Conservation (phyloP, 1,139 yeast genomes). For the Starmera stellimalicola region DNA sequence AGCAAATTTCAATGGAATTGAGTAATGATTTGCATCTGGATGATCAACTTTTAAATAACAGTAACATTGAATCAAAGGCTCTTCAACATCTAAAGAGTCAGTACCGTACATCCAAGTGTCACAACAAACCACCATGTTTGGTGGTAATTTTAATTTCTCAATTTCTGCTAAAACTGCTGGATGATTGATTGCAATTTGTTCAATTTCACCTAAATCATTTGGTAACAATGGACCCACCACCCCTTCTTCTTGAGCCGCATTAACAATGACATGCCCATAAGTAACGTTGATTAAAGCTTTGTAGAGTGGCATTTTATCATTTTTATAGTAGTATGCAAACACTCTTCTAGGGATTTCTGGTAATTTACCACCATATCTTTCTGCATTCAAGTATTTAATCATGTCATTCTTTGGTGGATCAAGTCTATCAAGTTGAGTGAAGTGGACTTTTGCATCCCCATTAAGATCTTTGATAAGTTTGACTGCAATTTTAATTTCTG, state of each 20-base stretch:
- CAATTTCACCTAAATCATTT: slow-evolving; percentile 54
- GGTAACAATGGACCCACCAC: slow-evolving; percentile 68
- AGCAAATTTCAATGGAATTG: slow-evolving; percentile 73
- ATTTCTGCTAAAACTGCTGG: slow-evolving; percentile 55
- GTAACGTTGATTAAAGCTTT: slow-evolving; percentile 69
- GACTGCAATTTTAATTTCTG: slow-evolving; percentile 55
- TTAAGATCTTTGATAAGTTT: slow-evolving; percentile 49
- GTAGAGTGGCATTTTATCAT: slow-evolving; percentile 44
- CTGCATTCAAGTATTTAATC: slow-evolving; percentile 62
- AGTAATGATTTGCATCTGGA: slow-evolving; percentile 75
- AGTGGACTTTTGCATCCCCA: slow-evolving; percentile 41
- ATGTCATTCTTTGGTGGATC: slow-evolving; percentile 81
- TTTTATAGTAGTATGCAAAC: slow-evolving; percentile 57
- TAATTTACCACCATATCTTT: slow-evolving; percentile 38
- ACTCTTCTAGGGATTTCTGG: slow-evolving; percentile 58
- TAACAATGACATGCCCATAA: slow-evolving; percentile 53
- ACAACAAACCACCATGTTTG: slow-evolving; percentile 43
- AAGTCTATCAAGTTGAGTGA: slow-evolving; percentile 60
- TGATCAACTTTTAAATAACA: slow-evolving; percentile 72
- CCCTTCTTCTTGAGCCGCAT: slow-evolving; percentile 46
- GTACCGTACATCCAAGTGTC: slow-evolving; percentile 93
- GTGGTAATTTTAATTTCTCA: slow-evolving; percentile 54
- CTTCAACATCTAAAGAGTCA: slow-evolving; percentile 34
- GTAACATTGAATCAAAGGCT: slow-evolving; percentile 60
- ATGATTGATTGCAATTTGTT: slow-evolving; percentile 39